Conservation (phyloP, 139 green algal genomes). For the Chlorella sp. region DNA sequence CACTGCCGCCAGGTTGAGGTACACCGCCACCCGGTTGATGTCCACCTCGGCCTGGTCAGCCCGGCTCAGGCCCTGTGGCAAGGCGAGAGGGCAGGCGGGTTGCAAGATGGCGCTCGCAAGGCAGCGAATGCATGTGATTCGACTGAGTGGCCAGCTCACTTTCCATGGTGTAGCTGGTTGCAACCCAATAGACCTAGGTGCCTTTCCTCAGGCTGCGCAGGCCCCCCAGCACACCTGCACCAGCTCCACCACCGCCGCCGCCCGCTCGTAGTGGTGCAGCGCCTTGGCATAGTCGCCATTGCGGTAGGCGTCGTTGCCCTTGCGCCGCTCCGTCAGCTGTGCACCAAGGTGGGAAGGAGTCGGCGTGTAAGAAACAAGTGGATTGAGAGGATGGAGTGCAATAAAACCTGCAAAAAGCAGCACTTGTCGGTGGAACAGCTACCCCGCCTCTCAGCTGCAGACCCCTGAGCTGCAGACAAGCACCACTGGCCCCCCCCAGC, state of each 20-base stretch:
- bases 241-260: slow-evolving; percentile 63
- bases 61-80: slow-evolving; percentile 27
- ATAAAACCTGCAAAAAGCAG: too few species aligned
- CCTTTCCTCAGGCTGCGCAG: too few species aligned
- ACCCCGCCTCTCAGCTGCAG: too few species aligned
- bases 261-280: slow-evolving; percentile 65
- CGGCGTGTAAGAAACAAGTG: neutral
- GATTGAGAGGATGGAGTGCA: too few species aligned
- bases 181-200: too few species aligned
- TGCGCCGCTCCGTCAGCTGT: slow-evolving; percentile 67
- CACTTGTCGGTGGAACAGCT: too few species aligned
- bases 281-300: slow-evolving; percentile 46
- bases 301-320: slow-evolving; percentile 64
- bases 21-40: slow-evolving; percentile 55
- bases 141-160: too few species aligned
- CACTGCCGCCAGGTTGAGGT: slow-evolving; percentile 72
- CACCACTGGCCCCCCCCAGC: neutral
- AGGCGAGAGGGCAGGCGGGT: neutral
- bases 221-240: slow-evolving; percentile 30
- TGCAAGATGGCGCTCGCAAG: neutral
- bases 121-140: too few species aligned
- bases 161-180: too few species aligned
- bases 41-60: slow-evolving; percentile 70
- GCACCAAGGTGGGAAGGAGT: neutral
- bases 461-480: too few species aligned